These are phyloP conservation scores for Aspergillus ruber DNA, from an alignment of 2,329 filamentous ascomycete genomes.

Conservation along the genomic window DNA sequence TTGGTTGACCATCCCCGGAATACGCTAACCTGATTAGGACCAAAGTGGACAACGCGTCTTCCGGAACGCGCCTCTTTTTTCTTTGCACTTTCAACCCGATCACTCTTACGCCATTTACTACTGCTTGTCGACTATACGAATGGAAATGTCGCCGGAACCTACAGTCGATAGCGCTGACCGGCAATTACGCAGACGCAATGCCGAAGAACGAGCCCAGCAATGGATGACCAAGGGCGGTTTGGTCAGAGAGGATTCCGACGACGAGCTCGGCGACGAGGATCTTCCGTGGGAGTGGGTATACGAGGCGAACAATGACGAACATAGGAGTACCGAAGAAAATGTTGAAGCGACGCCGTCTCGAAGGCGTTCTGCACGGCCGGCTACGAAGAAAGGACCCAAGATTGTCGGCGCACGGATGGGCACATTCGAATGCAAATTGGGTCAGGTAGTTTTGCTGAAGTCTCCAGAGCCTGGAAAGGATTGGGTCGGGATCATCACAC, in stretches of 20 bases:
- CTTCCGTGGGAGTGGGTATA: slow-evolving; percentile 78
- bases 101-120: neutral
- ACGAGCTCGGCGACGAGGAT: slow-evolving; percentile 71
- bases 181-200: slow-evolving; percentile 14
- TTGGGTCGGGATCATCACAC: slow-evolving; percentile 85
- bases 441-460: slow-evolving; percentile 80
- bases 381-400: slow-evolving; percentile 28
- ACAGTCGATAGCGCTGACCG: slow-evolving; percentile 11
- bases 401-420: slow-evolving; percentile 83
- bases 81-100: slow-evolving; percentile 1
- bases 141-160: slow-evolving; percentile 13
- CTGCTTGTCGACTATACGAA: neutral
- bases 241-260: slow-evolving; percentile 73
- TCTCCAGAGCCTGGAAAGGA: slow-evolving; percentile 79
- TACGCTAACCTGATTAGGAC: slow-evolving; percentile 19
- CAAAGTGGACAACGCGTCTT: slow-evolving; percentile 30
- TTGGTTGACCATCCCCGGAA: slow-evolving; percentile 7
- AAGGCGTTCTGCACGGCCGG: slow-evolving; percentile 24
- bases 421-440: slow-evolving; percentile 69
- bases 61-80: slow-evolving; percentile 16
- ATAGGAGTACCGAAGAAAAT: slow-evolving; percentile 6
- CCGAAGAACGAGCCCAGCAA: slow-evolving; percentile 36
- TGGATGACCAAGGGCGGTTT: slow-evolving; percentile 57
- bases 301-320: slow-evolving; percentile 17
- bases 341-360: slow-evolving; percentile 19